Percentiles rank a stretch among this genome's conserved stretches.
Conservation (phyloP, 2,329 filamentous ascomycete genomes). For the Colletotrichum falcatum region DNA sequence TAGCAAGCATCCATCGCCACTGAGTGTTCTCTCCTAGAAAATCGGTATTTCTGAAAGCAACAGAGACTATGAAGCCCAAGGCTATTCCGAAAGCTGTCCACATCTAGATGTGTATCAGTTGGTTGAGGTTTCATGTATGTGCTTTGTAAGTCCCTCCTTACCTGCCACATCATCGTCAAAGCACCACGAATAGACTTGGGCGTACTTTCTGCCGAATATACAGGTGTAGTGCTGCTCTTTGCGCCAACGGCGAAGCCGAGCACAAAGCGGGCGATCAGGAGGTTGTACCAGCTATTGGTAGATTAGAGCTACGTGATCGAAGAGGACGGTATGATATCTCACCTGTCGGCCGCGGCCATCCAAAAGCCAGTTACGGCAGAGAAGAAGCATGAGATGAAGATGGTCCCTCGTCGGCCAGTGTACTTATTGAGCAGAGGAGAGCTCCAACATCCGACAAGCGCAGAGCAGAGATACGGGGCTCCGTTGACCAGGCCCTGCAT, state of each 20-base stretch:
- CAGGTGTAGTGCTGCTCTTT: slow-evolving; percentile 51
- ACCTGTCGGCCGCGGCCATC: slow-evolving; percentile 67
- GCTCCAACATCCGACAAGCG: slow-evolving; percentile 51
- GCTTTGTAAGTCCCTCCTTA: slow-evolving; percentile 1
- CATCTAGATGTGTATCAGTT: slow-evolving; percentile 7
- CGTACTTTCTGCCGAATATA: slow-evolving; percentile 53
- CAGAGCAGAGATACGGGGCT: slow-evolving; percentile 66
- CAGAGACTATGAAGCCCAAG: slow-evolving; percentile 53
- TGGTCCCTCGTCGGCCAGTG: slow-evolving; percentile 73
- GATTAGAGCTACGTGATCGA: neutral
- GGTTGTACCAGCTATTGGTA: slow-evolving; percentile 49
- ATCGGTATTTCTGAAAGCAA: slow-evolving; percentile 47
- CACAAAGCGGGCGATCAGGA: slow-evolving; percentile 50
- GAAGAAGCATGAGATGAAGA: slow-evolving; percentile 70
- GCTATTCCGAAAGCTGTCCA: slow-evolving; percentile 53
- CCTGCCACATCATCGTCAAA: slow-evolving; percentile 54
- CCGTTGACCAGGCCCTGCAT: slow-evolving; percentile 68
- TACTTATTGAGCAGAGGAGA: slow-evolving; percentile 65
- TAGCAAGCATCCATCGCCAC: slow-evolving; percentile 58
- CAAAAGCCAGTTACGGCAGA: slow-evolving; percentile 64
- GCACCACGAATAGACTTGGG: slow-evolving; percentile 55
- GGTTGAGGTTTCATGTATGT: too few species aligned
- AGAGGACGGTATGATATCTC: slow-evolving; percentile 52
- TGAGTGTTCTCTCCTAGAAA: slow-evolving; percentile 51
- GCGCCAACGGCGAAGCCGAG: slow-evolving; percentile 54